Conservation (phyloP, 495 filamentous ascomycete genomes). For the Neurospora intermedia region DNA sequence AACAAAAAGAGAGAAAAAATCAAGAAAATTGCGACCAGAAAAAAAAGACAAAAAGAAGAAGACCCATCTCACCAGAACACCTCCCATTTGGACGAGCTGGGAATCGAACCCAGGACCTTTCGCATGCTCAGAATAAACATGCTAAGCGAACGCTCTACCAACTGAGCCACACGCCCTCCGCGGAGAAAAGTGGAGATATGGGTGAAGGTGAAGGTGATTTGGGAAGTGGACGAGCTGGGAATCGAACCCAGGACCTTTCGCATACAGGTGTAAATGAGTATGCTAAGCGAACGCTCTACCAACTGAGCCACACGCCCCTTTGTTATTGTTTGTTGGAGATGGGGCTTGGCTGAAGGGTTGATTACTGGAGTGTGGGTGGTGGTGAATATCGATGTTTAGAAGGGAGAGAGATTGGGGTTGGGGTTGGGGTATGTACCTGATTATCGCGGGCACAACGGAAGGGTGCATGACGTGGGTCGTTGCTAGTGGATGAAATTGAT, state of each 20-base stretch:
- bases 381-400: no score
- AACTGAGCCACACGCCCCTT: neutral
- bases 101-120: neutral
- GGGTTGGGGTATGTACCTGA: neutral
- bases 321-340: neutral
- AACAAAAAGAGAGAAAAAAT: no score
- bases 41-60: neutral
- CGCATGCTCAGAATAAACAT: neutral
- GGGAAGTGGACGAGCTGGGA: no score
- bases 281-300: neutral
- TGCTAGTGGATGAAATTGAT: neutral
- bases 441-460: neutral
- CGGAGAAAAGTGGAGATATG: no score
- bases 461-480: neutral
- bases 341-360: neutral
- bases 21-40: no score
- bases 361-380: neutral
- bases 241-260: no score
- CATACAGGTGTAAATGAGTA: no score
- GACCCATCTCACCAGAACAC: neutral
- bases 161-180: neutral
- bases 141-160: neutral
- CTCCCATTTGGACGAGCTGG: neutral
- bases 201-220: no score
- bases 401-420: no score